Evolutionary conservation across 1,139 yeast genomes (phyloP).

Genomic region (Yamadazyma kanchanaburiensis): DNA sequence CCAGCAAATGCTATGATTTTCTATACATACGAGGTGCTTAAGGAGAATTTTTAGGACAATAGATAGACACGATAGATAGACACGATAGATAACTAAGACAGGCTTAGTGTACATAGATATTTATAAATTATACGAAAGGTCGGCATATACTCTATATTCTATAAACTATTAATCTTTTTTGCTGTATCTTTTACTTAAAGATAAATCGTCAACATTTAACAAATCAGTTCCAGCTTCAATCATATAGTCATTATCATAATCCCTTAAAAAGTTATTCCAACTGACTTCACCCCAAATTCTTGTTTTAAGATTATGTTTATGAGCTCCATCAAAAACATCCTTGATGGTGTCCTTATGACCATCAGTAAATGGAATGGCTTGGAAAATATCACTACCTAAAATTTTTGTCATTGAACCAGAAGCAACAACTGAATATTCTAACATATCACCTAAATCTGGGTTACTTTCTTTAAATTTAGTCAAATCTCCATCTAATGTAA

Average conservation of each 20-base stretch:
- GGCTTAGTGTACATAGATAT: too few relatives aligned
- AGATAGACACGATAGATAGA: background rate
- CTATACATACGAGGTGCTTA: conserved; percentile 69
- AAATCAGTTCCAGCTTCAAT: conserved; percentile 31
- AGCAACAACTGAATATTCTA: conserved; percentile 34
- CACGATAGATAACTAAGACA: too few relatives aligned
- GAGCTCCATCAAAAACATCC: conserved; percentile 25
- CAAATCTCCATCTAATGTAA: conserved; percentile 38
- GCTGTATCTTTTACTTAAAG: too few relatives aligned
- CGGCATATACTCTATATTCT: too few relatives aligned
- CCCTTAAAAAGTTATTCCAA: conserved; percentile 32
- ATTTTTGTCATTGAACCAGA: conserved; percentile 29
- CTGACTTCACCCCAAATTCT: conserved; percentile 43
- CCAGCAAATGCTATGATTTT: conserved; percentile 91
- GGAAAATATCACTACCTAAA: conserved; percentile 28
- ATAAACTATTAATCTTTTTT: too few relatives aligned
- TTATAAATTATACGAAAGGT: too few relatives aligned
- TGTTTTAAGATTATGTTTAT: conserved; percentile 31
- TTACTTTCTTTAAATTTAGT: conserved; percentile 16
- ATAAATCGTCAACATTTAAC: conserved; percentile 37
- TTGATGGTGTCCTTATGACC: too few relatives aligned
- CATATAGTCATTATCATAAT: conserved; percentile 26
- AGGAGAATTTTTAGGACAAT: conserved; percentile 18
- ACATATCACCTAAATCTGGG: conserved; percentile 16
- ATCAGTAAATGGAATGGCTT: too few relatives aligned